phyloP scores from a whole-genome alignment of 306 rosid genomes.

The Boehmeria nivea region DNA sequence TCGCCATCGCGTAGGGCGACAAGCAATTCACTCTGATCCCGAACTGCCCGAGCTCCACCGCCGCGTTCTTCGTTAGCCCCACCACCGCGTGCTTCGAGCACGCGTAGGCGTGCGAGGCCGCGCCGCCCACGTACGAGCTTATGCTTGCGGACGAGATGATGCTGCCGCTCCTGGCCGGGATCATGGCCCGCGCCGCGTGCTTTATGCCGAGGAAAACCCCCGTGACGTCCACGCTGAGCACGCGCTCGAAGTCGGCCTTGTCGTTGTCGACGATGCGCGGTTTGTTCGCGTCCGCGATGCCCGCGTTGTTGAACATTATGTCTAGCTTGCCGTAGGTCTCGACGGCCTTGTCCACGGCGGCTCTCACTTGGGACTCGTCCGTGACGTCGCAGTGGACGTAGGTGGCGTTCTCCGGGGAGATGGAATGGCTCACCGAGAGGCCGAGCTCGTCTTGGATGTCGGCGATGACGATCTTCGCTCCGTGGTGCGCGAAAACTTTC shows the following conservation, averaged over 20 bases:
- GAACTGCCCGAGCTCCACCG: conserved; percentile 68
- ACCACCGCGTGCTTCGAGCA: conserved; percentile 68
- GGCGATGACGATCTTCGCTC: too few relatives aligned
- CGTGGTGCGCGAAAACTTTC: too few relatives aligned
- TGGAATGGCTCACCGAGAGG: too few relatives aligned
- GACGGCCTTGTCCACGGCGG: conserved; percentile 32
- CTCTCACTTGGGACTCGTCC: conserved; percentile 48
- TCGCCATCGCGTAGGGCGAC: conserved; percentile 59
- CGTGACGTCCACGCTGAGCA: conserved; percentile 41
- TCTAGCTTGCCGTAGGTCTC: conserved; percentile 49
- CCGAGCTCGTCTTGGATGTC: too few relatives aligned
- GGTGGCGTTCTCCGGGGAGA: too few relatives aligned
- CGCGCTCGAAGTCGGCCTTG: conserved; percentile 57
- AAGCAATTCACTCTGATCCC: conserved; percentile 76
- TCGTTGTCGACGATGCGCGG: conserved; percentile 43
- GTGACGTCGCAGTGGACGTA: too few relatives aligned
- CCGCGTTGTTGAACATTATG: conserved; percentile 86
- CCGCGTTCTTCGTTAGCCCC: conserved; percentile 66
- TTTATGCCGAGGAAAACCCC: conserved; percentile 66
- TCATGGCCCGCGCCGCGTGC: conserved; percentile 66
- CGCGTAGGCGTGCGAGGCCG: conserved; percentile 60
- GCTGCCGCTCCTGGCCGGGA: conserved; percentile 35
- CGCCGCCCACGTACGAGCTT: conserved; percentile 56
- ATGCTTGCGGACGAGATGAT: conserved; percentile 58
- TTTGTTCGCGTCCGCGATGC: conserved; percentile 40